Base-by-base conservation (phyloP, 768 basidiomycete species). In the Ramaria rubella region DNA sequence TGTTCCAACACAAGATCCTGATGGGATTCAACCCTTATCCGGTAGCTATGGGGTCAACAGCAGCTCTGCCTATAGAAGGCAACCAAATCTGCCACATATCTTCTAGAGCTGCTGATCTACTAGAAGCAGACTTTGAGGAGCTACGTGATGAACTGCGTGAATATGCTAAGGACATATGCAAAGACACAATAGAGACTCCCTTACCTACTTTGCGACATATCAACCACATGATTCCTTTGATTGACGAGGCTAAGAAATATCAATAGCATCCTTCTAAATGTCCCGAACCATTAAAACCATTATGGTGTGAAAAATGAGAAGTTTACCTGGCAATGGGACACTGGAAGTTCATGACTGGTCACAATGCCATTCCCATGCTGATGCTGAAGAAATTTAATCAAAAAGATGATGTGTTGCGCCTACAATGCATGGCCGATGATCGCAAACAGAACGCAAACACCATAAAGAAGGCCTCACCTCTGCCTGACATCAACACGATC, bases 201-300 rank as follows among this genome's bases (percentile, higher is more conserved):
- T 45, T 69, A n/a, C 68, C 67, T 0, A 66, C 67, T 2, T 42
- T 69, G 4, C 24, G 72, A 0, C 67, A 45, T 0, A 70, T 75
- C 23, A 75, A 74, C 52, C 70, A 75, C 59, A 43, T 38, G 1
- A 75, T 75, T 4, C 70, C 70, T 0, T 30, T 74, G 1, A 68
- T 67, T 23, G 70, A 74, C 40, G 62, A 65, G 38, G 46, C 38
- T 4, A 67, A 67, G 48, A 49, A 64, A 0, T 74, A 75, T 49
- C 59, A 60, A 0, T 78, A 72, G 73, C 59, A 65, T 5, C 68
- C 67, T 1, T 68, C 68, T 2, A 29, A 61, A 9, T 79, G 78
- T 51, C 72, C 72, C 2, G 70, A 73, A 23, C 64, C 65, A 0
- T 58, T 68, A 6, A 57, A 62, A 11, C 51, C 53, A 0, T 50